Base-by-base conservation (phyloP, 2,329 filamentous ascomycete genomes). In the Talaromyces atroroseus region DNA sequence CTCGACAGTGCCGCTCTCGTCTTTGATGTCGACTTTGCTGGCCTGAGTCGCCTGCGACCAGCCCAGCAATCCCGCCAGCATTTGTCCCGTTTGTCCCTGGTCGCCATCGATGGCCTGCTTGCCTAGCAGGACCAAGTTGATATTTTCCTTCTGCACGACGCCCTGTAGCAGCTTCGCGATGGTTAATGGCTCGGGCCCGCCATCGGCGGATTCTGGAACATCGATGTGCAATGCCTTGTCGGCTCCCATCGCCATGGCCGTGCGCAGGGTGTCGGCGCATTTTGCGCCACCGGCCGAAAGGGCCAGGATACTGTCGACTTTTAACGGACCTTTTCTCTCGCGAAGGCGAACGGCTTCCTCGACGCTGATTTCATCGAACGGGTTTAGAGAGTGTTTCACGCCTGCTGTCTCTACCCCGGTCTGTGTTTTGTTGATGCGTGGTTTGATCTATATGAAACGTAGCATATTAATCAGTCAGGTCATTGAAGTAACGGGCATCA, bases 31-130 rank as follows among this genome's bases (percentile, higher is more conserved):
- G 10, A 99, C 85, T 76, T 89, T 87, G 73, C 85, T 88, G 23
- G 94, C 94, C 80, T 96, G 91, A 53, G 92, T 97, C 47, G 92
- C 94, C 81, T 97, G 94, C 46, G 89, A 81, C 94, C 94, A 99
- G 44, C 88, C 88, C 68, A 99, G 74, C 62, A 99, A 73, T 1
- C 92, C 94, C 0, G 94, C 94, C 20, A 99, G 84, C 92, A 99
- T 99, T 81, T 95, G 92, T 24, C 94, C 94, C 58, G 94, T 99
- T 84, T 99, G 94, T 59, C 85, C 87, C 56, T 91, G 86, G 74
- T 99, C 94, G 69, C 95, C 92, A 74, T 99, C 94, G 73, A 99
- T 99, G 70, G 89, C 92, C 83, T 99, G 94, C 80, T 99, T 99
- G 65, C 94, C 94, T 62, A 97, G 78, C 62, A 99, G 85, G 21